A percentile compares a stretch with the other conserved stretches of the same genome.
phyloP scores from a whole-genome alignment of 2,329 filamentous ascomycete species.

The Neophaeococcomyces mojaviensis region DNA sequence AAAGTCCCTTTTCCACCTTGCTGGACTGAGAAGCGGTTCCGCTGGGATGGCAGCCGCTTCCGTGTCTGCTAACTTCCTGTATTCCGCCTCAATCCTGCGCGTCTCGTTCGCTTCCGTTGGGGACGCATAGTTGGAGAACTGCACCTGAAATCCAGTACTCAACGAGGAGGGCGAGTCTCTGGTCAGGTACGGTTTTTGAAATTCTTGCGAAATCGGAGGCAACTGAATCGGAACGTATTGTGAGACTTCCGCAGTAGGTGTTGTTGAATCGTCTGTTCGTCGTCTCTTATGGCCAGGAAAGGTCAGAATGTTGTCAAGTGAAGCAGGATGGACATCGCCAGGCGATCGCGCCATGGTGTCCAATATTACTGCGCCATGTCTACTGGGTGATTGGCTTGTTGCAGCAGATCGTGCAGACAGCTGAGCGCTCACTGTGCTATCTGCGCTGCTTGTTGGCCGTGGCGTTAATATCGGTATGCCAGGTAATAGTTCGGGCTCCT shows the following conservation, averaged over 20 bases:
- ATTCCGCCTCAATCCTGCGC: constrained; percentile 19
- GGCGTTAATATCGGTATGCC: constrained; percentile 9
- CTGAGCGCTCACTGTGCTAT: constrained; percentile 4
- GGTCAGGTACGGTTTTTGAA: constrained; percentile 1
- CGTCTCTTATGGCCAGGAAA: constrained; percentile 1
- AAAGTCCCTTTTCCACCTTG: constrained; percentile 22
- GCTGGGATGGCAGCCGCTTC: constrained; percentile 18
- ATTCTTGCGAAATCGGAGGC: constrained; percentile 12
- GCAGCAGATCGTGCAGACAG: constrained; percentile 8
- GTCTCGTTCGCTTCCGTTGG: constrained; percentile 14
- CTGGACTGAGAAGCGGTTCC: constrained; percentile 18
- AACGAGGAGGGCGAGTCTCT: constrained; percentile 1
- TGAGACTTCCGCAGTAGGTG: background rate
- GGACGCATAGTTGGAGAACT: background rate
- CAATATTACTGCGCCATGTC: constrained; percentile 9
- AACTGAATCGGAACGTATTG: constrained; percentile 12
- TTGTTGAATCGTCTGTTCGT: constrained; percentile 11
- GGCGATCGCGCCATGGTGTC: constrained; percentile 13
- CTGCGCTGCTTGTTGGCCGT: constrained; percentile 11
- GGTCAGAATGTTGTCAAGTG: constrained; percentile 4
- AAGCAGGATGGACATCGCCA: constrained; percentile 13
- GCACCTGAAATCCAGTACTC: background rate
- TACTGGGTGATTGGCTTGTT: constrained; percentile 10
- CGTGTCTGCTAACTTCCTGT: constrained; percentile 19
- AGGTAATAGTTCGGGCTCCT: constrained; percentile 10